These are phyloP conservation scores for Raffaelea ambrosiae DNA, from an alignment of 2,329 filamentous ascomycete species.

Conservation along the genomic window DNA sequence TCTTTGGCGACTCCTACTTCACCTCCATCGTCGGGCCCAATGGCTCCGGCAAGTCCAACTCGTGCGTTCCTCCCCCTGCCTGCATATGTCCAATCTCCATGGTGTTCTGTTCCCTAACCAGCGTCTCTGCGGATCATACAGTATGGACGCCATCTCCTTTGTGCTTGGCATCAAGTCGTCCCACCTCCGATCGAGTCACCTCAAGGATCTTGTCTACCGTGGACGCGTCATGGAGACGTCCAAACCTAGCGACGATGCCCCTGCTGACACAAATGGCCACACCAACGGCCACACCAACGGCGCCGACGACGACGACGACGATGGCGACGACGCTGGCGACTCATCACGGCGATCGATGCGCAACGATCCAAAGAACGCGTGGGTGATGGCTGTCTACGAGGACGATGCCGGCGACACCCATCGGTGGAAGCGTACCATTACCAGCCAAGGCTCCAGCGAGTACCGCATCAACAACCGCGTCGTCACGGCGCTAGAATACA, in stretches of 20 bases:
- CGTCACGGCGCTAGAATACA: slow-evolving; percentile 87
- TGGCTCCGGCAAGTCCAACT: slow-evolving; percentile 98
- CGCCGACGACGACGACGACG: slow-evolving; percentile 49
- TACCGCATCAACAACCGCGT: slow-evolving; percentile 93
- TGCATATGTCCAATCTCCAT: too few relatives aligned
- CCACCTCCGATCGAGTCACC: slow-evolving; percentile 87
- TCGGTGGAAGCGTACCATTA: slow-evolving; percentile 93
- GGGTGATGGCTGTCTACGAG: slow-evolving; percentile 99
- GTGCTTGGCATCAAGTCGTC: slow-evolving; percentile 97
- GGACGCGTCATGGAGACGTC: slow-evolving; percentile 87
- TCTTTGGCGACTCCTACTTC: slow-evolving; percentile 97
- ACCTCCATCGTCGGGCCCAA: slow-evolving; percentile 99
- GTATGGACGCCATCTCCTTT: slow-evolving; percentile 99
- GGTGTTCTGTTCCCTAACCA: neutral
- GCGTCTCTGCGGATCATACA: slow-evolving; percentile 27
- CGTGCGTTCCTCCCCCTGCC: slow-evolving; percentile 44
- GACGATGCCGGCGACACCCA: slow-evolving; percentile 94
- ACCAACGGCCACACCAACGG: slow-evolving; percentile 52
- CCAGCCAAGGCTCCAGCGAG: slow-evolving; percentile 78
- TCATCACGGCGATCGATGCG: slow-evolving; percentile 48
- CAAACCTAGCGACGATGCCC: slow-evolving; percentile 77
- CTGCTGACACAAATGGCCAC: slow-evolving; percentile 48
- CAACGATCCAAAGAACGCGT: slow-evolving; percentile 84
- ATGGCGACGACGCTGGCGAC: slow-evolving; percentile 54
- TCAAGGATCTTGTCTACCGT: slow-evolving; percentile 92